Conservation (phyloP, 345 rosid species). For the Hibiscus trionum region DNA sequence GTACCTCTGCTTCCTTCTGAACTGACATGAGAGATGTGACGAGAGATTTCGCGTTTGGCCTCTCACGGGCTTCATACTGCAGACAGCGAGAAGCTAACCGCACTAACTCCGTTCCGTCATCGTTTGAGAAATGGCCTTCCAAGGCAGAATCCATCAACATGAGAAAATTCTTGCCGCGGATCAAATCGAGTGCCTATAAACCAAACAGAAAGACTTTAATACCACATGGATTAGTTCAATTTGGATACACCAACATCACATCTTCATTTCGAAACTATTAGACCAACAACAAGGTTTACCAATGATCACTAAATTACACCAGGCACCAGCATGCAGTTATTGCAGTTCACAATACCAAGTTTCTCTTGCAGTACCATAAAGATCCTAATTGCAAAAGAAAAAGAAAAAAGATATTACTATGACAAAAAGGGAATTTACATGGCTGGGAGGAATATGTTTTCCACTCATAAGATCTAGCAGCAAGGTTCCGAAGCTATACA, state of each 20-base stretch:
- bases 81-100: slow-evolving; percentile 84
- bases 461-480: slow-evolving; percentile 94
- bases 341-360: neutral
- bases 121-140: slow-evolving; percentile 93
- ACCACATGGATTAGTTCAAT: neutral
- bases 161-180: slow-evolving; percentile 82
- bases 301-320: no score
- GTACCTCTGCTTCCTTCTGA: slow-evolving; percentile 77
- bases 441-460: slow-evolving; percentile 96
- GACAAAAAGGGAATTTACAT: slow-evolving; percentile 38
- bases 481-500: slow-evolving; percentile 94
- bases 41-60: slow-evolving; percentile 90
- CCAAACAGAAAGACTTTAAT: slow-evolving; percentile 2
- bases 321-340: no score
- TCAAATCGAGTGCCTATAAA: slow-evolving; percentile 90
- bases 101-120: slow-evolving; percentile 86
- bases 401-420: neutral
- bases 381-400: neutral
- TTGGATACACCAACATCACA: neutral
- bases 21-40: slow-evolving; percentile 64
- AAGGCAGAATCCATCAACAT: slow-evolving; percentile 95
- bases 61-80: slow-evolving; percentile 84
- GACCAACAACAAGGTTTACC: neutral
- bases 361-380: neutral
- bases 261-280: neutral